Evolutionary conservation across 495 filamentous ascomycete species (phyloP).

Genomic region (Penicilliopsis zonata): DNA sequence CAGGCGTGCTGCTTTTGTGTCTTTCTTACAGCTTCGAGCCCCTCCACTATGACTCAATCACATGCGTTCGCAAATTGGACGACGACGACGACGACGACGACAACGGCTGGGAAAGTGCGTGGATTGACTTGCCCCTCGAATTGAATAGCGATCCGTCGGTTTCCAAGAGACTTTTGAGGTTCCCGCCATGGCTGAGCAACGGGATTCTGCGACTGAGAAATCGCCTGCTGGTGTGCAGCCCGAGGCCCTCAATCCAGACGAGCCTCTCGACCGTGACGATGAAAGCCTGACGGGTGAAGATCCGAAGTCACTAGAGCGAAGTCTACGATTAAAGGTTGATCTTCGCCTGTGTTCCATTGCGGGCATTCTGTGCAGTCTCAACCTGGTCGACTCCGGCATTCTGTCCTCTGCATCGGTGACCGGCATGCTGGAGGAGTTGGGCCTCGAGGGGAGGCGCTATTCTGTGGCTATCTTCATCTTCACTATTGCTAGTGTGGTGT

Average conservation of each 20-base stretch:
- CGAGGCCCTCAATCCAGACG: not conserved
- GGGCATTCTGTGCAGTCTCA: conserved; percentile 58
- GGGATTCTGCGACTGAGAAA: not conserved
- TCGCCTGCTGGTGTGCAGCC: not conserved
- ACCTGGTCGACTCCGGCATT: conserved; percentile 64
- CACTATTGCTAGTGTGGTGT: conserved; percentile 60
- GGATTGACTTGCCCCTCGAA: no score
- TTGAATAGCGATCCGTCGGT: no score
- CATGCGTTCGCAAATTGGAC: no score
- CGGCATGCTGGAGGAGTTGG: conserved; percentile 55
- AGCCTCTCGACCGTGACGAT: not conserved
- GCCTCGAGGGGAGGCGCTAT: conserved; percentile 52
- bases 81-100: no score
- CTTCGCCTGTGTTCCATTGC: conserved; percentile 65
- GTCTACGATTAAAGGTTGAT: conserved; percentile 54
- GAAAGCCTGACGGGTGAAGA: conserved; percentile 6
- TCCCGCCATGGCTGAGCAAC: not conserved
- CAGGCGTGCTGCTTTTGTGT: no score
- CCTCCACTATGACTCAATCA: no score
- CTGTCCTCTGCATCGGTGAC: conserved; percentile 68
- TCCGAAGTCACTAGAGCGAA: conserved; percentile 15
- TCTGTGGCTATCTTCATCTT: conserved; percentile 71
- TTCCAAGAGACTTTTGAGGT: no score
- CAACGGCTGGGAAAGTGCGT: no score
- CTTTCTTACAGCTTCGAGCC: no score